Base-by-base conservation (phyloP, 768 basidiomycete genomes). In the Hericium erinaceus region DNA sequence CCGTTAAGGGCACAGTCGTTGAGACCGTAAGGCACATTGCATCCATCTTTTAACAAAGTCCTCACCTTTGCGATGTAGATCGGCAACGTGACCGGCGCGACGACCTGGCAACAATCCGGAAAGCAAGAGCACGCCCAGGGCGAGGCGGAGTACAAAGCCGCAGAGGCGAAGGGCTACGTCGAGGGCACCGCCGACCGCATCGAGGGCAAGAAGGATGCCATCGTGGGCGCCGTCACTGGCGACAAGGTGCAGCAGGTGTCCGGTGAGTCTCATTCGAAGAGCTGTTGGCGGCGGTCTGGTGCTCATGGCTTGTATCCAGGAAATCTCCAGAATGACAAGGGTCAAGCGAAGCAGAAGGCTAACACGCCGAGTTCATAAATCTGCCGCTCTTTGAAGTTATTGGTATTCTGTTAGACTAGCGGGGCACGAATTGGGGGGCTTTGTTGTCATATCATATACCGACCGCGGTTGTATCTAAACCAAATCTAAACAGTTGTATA, bases 151-250 rank as follows among this genome's bases (percentile, higher is more conserved):
- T 72, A 72, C 67, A 74, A 76, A 22, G 77, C 78, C 20, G 79
- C 79, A 11, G 73, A 79, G 60, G 75, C 76, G 16, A 70, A 80
- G 61, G 76, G 72, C 2, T 81, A 79, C 62, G 78, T 66, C 13
- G 77, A 83, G 56, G 81, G 80, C 4, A 70, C 73, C 1, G 55
- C 54, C 0, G 78, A 81, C 59, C 74, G 78, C 39, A 12, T 80
- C 15, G 59, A 39, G 2, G 81, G 80, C 48, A 77, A 77, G 70
- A 76, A 76, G 57, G 77, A 80, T 64, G 59, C 72, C 12, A 61
- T 81, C 44, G 68, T 79, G n/a, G 81, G 81, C 10, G 76, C 80
- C 10, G 61, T 81, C 38, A 79, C 72, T 13, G 79, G 80, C 13
- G 80, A 83, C 61, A 74, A 73, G 63, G 8, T 61, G 2, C 75